Evolutionary conservation across 176 grass and related monocot genomes (phyloP).

Genomic region (Melocanna baccifera): DNA sequence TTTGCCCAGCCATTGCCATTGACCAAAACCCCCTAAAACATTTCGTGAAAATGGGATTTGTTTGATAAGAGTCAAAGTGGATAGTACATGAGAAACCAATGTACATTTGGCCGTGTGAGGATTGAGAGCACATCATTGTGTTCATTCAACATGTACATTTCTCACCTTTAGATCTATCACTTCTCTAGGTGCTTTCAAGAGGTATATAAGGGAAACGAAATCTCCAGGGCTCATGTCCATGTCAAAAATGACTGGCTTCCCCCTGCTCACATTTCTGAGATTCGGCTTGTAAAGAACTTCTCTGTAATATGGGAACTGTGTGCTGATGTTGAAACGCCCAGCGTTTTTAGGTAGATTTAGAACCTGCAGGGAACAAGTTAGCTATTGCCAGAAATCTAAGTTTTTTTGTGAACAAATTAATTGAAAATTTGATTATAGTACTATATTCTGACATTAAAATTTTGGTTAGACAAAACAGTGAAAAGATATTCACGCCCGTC

Average conservation of each 20-base stretch:
- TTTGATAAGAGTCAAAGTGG: background rate
- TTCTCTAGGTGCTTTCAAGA: slow-evolving; percentile 71
- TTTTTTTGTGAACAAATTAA: background rate
- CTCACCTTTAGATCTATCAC: slow-evolving; percentile 74
- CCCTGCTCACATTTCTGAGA: slow-evolving; percentile 40
- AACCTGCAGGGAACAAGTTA: slow-evolving; percentile 44
- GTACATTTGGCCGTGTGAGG: background rate
- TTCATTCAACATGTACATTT: slow-evolving; percentile 12
- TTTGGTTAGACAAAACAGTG: background rate
- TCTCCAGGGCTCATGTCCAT: slow-evolving; percentile 98
- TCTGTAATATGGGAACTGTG: slow-evolving; percentile 73
- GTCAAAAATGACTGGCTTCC: slow-evolving; percentile 69
- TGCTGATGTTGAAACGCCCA: slow-evolving; percentile 63
- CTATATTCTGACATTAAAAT: background rate
- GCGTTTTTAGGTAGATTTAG: slow-evolving; percentile 51
- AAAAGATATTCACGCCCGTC: background rate
- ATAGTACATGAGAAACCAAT: background rate
- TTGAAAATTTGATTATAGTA: background rate
- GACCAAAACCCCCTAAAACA: slow-evolving; percentile 64
- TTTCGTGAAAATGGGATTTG: background rate
- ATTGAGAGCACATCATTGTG: background rate
- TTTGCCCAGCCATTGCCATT: slow-evolving; percentile 80
- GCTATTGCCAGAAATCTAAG: background rate
- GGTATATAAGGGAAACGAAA: slow-evolving; percentile 83
- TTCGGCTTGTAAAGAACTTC: slow-evolving; percentile 59